Evolutionary conservation across 805 yeast species (phyloP), one percentile per base, ranked within the genome.

Genomic region (Candida rishiriensis): DNA sequence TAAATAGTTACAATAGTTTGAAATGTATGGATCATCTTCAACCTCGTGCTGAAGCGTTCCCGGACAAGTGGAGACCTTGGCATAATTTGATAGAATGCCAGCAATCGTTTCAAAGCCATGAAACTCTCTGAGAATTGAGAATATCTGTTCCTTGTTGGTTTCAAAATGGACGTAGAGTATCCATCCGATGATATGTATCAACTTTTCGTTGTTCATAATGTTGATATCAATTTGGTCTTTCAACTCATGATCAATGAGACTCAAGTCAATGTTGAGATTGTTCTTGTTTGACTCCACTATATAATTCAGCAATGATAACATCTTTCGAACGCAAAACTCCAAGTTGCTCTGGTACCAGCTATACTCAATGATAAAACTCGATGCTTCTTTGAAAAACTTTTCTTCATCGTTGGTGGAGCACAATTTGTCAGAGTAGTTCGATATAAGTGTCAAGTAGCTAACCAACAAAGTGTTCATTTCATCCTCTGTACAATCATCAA

Each of bases 51-150:
- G 26, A 13, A 36, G 10, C 8, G 28, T 15, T 3, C 67, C 68
- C 10, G 57, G 55, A 34, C 73, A 69, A 1, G 76, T 77, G 18
- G 75, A 52, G 17, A 63, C 43, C 2, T 50, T 50, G 15, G 49
- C 40, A 41, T 60, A 63, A 40, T 63, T 60, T 15, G 56, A 44
- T 6, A 65, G 37, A 1, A 61, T 61, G 10, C 40, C 48, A 30
- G 51, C 42, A 1, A 82, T 53, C 1, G 72, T 73, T 31, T 62
- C 62, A 42, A 78, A 74, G 0, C 84, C 85, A 37, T 73, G 73
- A 50, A 66, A 80, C 36, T 79, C 75, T 38, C 73, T 66, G 50
- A 82, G 57, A 33, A 71, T 61, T 34, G 69, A 72, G 34, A 78
- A 53, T 1, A 78, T 64, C 5, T 66, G 52, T 1, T 42, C 41